Percentiles rank a stretch among this genome's conserved stretches.
Conservation (phyloP, 2,329 filamentous ascomycete species). For the Fusarium compactum region DNA sequence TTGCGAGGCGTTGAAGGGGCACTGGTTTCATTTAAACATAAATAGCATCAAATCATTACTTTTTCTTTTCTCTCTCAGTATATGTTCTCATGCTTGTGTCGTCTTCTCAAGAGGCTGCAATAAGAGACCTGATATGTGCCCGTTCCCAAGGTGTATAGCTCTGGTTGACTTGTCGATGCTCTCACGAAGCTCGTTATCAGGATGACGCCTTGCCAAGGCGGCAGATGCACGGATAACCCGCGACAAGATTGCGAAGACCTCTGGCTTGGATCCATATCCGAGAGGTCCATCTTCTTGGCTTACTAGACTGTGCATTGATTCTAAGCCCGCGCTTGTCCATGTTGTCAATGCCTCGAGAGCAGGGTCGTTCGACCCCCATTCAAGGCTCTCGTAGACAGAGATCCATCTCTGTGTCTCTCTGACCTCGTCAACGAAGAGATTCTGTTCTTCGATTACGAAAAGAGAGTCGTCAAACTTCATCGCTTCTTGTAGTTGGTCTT, state of each 20-base stretch:
- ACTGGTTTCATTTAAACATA: conserved; percentile 12
- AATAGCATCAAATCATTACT: conserved; percentile 23
- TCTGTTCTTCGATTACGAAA: conserved; percentile 92
- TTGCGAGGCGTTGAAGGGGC: conserved; percentile 41
- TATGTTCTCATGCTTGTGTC: background rate
- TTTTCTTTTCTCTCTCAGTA: conserved; percentile 11
- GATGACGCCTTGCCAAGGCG: conserved; percentile 48
- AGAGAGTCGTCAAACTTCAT: conserved; percentile 73
- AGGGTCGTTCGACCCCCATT: conserved; percentile 38
- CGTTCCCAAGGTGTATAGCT: conserved; percentile 11
- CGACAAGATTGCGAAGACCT: conserved; percentile 72
- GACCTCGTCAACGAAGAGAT: conserved; percentile 89
- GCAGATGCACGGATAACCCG: conserved; percentile 58
- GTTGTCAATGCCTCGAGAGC: conserved; percentile 47
- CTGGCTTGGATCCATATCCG: conserved; percentile 77
- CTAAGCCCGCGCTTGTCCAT: conserved; percentile 67
- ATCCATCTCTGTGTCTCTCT: conserved; percentile 80
- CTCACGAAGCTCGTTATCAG: conserved; percentile 22
- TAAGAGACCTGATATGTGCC: conserved; percentile 50
- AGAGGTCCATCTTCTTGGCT: conserved; percentile 71
- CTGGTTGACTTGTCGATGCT: conserved; percentile 19
- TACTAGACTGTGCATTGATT: conserved; percentile 53
- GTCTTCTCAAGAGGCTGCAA: conserved; percentile 28
- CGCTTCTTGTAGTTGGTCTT: conserved; percentile 59
- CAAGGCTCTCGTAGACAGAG: conserved; percentile 56